phyloP scores from a whole-genome alignment of 116 monocot genomes.

The Dioscorea cayenensis region DNA sequence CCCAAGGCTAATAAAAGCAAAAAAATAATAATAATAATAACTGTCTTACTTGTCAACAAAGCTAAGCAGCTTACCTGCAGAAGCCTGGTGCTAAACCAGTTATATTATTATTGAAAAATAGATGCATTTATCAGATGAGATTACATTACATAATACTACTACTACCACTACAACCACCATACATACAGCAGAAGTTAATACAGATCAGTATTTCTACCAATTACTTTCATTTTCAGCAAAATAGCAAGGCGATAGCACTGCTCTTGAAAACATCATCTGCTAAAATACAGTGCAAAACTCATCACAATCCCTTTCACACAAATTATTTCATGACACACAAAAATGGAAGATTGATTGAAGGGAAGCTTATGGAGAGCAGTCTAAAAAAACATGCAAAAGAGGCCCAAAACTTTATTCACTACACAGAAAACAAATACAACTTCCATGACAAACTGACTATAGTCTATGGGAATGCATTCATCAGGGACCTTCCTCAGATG shows the following conservation, averaged over 20 bases:
- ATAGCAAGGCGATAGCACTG: neutral
- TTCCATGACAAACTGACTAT: neutral
- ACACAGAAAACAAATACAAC: neutral
- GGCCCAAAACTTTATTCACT: neutral
- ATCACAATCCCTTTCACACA: neutral
- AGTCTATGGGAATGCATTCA: neutral
- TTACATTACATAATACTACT: too few species aligned
- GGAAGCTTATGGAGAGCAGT: too few species aligned
- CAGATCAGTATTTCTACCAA: neutral
- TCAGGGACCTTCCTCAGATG: neutral
- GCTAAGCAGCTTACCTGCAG: too few species aligned
- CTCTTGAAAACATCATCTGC: neutral
- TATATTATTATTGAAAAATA: too few species aligned
- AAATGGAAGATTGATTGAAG: too few species aligned
- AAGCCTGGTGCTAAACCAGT: too few species aligned
- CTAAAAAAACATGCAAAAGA: neutral
- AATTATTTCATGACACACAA: neutral
- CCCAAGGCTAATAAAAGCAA: too few species aligned
- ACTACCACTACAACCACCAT: too few species aligned
- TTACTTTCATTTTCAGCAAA: neutral
- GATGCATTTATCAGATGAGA: too few species aligned
- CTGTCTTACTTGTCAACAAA: too few species aligned
- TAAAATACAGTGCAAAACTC: neutral
- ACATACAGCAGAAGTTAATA: too few species aligned
- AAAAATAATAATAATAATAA: too few species aligned